Evolutionary conservation across 2,329 filamentous ascomycete genomes (phyloP), one percentile per base, ranked within the genome.

Genomic region (Fusarium redolens): DNA sequence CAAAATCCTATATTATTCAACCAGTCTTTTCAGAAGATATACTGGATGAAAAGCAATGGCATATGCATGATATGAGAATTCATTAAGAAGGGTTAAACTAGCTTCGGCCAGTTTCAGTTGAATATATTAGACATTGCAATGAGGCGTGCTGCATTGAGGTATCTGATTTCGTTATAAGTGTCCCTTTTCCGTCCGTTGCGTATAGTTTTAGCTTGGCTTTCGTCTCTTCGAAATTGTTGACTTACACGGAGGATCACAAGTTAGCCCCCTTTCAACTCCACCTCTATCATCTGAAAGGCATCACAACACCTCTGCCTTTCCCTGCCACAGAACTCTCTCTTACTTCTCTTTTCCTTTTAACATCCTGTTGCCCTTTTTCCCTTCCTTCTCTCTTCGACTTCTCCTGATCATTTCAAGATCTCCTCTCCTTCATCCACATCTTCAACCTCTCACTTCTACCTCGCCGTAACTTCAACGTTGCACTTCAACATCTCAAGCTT

Each of bases 161-260:
- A 28, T 52, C n/a, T 20, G 20, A 7, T 33, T 40, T n/a, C 30
- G 20, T 38, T 37, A 25, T 31, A 35, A 35, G 13, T 45, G 54
- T 70, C 68, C 45, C 25, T 13, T 47, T 38, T 41, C 48, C 48
- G 47, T 65, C 65, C 31, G 25, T 30, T 65, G 12, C n/a, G 38
- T 28, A 25, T 41, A 40, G 38, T 12, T 44, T 11, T 33, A 15
- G 28, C 40, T 18, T 70, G 57, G 44, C 22, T 40, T 43, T 13
- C 40, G 22, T 57, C 60, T 65, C 48, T 14, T 15, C 33, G 30
- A 37, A 69, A 37, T 55, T 65, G 55, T 38, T 22, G 43, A 43
- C 69, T 65, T 72, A 65, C 50, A 72, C 64, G 41, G 45, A 25
- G 31, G n/a, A 50, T 55, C 59, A 48, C 64, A 51, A 38, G 14